These are phyloP conservation scores for Ampelocalamus luodianensis DNA, from an alignment of 176 grass and related monocot species.

Conservation along the genomic window DNA sequence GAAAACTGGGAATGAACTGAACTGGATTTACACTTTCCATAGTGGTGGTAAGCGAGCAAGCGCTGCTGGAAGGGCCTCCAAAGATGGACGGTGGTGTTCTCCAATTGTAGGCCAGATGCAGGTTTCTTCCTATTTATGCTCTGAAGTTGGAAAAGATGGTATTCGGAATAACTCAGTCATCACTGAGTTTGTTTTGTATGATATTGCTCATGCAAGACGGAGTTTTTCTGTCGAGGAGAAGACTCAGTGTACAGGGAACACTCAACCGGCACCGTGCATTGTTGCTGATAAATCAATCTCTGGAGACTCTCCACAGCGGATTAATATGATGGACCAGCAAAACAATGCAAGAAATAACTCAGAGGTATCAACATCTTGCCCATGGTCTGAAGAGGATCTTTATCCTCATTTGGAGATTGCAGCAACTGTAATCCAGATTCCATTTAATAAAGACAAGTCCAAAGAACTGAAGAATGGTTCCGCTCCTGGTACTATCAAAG, in stretches of 20 bases:
- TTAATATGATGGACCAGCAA: constrained; percentile 33
- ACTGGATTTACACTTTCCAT: constrained; percentile 93
- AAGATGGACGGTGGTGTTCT: constrained; percentile 52
- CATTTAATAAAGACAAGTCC: constrained; percentile 64
- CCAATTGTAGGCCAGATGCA: constrained; percentile 89
- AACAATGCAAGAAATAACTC: constrained; percentile 49
- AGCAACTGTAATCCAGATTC: constrained; percentile 70
- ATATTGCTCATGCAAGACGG: constrained; percentile 76
- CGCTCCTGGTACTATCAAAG: constrained; percentile 56
- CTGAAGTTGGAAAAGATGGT: constrained; percentile 76
- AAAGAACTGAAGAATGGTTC: constrained; percentile 47
- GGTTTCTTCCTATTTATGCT: constrained; percentile 80
- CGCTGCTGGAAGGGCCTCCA: constrained; percentile 61
- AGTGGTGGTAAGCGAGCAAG: constrained; percentile 59
- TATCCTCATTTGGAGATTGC: constrained; percentile 88
- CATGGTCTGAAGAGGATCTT: constrained; percentile 74
- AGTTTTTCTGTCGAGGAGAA: constrained; percentile 61
- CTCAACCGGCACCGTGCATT: constrained; percentile 11
- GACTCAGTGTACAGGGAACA: constrained; percentile 51
- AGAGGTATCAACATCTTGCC: constrained; percentile 66
- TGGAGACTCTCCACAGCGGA: constrained; percentile 30
- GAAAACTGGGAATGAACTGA: constrained; percentile 75
- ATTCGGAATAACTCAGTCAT: constrained; percentile 62
- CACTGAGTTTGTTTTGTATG: constrained; percentile 82
- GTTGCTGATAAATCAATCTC: constrained; percentile 9